phyloP scores from a whole-genome alignment of 176 grass and related monocot genomes.

The Oryza glumipatula region DNA sequence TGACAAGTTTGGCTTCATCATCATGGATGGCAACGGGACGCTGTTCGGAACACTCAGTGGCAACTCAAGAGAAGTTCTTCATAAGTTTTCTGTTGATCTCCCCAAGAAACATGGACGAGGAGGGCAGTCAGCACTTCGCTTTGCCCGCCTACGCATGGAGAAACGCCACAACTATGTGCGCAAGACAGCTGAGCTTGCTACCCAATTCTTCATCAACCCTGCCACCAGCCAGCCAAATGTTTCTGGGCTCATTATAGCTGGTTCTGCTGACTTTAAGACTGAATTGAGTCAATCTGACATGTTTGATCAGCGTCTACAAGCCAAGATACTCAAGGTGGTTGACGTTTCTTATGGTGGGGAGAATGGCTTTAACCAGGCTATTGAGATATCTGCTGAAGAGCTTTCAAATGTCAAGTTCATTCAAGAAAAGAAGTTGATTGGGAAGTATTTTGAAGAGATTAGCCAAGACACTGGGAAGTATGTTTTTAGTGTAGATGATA shows the following conservation, averaged over 20 bases:
- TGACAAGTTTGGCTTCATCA: constrained; percentile 57
- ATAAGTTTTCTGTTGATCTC: constrained; percentile 53
- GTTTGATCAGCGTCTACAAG: constrained; percentile 44
- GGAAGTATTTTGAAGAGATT: constrained; percentile 59
- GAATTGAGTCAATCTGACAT: constrained; percentile 52
- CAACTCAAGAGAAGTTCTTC: constrained; percentile 45
- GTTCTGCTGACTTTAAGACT: constrained; percentile 55
- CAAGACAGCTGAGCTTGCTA: constrained; percentile 44
- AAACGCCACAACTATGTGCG: constrained; percentile 51
- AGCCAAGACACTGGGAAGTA: constrained; percentile 57
- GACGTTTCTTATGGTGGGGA: constrained; percentile 59
- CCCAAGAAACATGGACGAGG: constrained; percentile 57
- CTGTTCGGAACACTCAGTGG: constrained; percentile 53
- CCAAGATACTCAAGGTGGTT: constrained; percentile 49
- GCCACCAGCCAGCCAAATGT: constrained; percentile 52
- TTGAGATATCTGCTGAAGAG: constrained; percentile 44
- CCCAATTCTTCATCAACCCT: constrained; percentile 51
- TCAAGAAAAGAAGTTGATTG: constrained; percentile 48
- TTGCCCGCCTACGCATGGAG: constrained; percentile 55
- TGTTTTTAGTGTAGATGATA: constrained; percentile 50
- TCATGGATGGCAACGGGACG: constrained; percentile 52
- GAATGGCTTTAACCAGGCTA: constrained; percentile 54
- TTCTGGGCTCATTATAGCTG: constrained; percentile 51
- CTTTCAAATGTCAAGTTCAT: constrained; percentile 55
- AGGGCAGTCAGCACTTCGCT: constrained; percentile 48